These are phyloP conservation scores for Xylaria curta DNA, from an alignment of 495 filamentous ascomycete species.

Conservation along the genomic window DNA sequence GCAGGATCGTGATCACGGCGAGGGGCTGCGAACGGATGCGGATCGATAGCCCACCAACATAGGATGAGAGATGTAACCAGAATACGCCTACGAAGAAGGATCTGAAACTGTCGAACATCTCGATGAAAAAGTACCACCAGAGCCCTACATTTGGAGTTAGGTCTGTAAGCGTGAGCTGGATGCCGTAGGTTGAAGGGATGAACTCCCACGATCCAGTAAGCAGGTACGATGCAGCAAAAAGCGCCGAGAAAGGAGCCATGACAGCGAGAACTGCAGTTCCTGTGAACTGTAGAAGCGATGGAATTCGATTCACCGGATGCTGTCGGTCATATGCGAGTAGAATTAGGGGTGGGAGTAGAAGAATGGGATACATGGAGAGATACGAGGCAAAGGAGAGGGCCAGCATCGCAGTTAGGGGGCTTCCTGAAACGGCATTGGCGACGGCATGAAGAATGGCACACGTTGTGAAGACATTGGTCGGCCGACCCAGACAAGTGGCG, in stretches of 20 bases:
- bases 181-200: conserved; percentile 85
- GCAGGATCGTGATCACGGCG: conserved; percentile 78
- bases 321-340: conserved; percentile 81
- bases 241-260: conserved; percentile 51
- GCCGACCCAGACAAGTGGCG: conserved; percentile 88
- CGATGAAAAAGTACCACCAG: conserved; percentile 99
- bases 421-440: conserved; percentile 78
- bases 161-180: conserved; percentile 89
- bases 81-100: conserved; percentile 97
- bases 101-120: conserved; percentile 98
- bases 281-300: conserved; percentile 54
- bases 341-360: conserved; percentile 82
- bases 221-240: conserved; percentile 75
- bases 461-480: conserved; percentile 90
- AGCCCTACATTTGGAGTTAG: conserved; percentile 93
- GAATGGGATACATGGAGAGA: conserved; percentile 86
- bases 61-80: conserved; percentile 91
- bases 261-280: conserved; percentile 57
- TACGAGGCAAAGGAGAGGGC: conserved; percentile 87
- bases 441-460: conserved; percentile 85
- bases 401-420: conserved; percentile 78
- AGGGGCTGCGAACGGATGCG: conserved; percentile 83
- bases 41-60: conserved; percentile 82
- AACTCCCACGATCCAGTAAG: conserved; percentile 88
- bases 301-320: conserved; percentile 38